Base-by-base conservation (phyloP, 176 grass and related monocot genomes). In the Typha latifolia region DNA sequence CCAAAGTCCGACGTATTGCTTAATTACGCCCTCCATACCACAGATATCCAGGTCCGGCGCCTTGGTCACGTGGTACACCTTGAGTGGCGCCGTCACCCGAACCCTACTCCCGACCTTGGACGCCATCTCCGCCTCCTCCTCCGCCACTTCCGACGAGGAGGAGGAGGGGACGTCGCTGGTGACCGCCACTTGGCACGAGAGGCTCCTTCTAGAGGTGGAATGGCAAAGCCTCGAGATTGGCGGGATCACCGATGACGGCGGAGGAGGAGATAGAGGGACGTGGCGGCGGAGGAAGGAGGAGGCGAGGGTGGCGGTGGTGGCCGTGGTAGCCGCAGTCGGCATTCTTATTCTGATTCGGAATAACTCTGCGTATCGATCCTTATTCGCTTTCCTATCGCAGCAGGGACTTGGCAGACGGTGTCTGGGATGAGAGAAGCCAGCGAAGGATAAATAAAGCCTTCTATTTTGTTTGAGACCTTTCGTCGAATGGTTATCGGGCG, bases 41-140 rank as follows among this genome's bases (percentile, higher is more conserved):
- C 74, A 67, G 66, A 99, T 77, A 76, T 93, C 79, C 76, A 99
- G 80, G 62, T 68, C 83, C 5, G 94, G 89, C 55, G 68, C 82
- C 94, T 93, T 99, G 65, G 68, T 27, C 27, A 93, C 89, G 74
- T 99, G 94, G 76, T 93, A 77, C 62, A 90, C 79, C 69, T 69
- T 80, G 63, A 90, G 73, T 15, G 83, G 94, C 37, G 69, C 94
- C 66, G 26, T 99, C 47, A 93, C 83, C 11, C 83, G 89, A 48
- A 90, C 81, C 74, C 82, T 82, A 81, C 81, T 87, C 12, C 89
- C 94, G 61, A 99, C 61, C 77, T 93, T 99, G 57, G 63, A 48
- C 21, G 62, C 66, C 27, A 76, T 86, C 21, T 72, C 48, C 31
- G 75, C 76, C 69, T 99, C 89, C 84, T 90, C 89, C 32, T 65